phyloP scores from a whole-genome alignment of 2,329 filamentous ascomycete species.

The Paraconiothyrium sp. region DNA sequence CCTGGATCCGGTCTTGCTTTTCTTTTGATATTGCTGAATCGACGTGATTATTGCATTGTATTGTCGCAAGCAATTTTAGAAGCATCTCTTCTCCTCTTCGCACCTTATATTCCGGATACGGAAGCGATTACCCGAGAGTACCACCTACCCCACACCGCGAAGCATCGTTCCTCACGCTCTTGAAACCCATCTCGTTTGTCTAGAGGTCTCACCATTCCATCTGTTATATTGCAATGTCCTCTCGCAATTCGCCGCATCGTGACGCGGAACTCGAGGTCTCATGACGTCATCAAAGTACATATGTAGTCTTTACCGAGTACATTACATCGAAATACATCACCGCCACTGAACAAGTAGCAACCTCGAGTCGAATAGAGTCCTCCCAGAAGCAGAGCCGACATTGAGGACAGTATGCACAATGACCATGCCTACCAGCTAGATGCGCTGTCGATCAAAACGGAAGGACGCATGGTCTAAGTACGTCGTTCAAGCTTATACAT shows the following conservation, averaged over 20 bases:
- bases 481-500: neutral
- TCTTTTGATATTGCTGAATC: neutral
- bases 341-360: neutral
- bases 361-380: neutral
- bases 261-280: too few relatives aligned
- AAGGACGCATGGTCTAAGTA: neutral
- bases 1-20: too few relatives aligned
- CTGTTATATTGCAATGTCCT: neutral
- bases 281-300: neutral
- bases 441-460: neutral
- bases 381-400: neutral
- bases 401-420: neutral
- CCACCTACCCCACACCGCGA: slow-evolving; percentile 4
- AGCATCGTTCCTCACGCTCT: neutral
- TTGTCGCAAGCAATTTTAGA: neutral
- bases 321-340: too few relatives aligned
- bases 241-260: neutral
- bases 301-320: neutral
- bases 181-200: neutral
- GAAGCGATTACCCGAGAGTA: slow-evolving; percentile 2
- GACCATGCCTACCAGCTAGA: neutral
- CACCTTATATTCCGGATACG: slow-evolving; percentile 8
- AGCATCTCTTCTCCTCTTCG: neutral
- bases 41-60: too few relatives aligned
- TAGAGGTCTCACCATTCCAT: neutral